phyloP scores from a whole-genome alignment of 2,329 filamentous ascomycete species.

The Cytospora schulzeri region DNA sequence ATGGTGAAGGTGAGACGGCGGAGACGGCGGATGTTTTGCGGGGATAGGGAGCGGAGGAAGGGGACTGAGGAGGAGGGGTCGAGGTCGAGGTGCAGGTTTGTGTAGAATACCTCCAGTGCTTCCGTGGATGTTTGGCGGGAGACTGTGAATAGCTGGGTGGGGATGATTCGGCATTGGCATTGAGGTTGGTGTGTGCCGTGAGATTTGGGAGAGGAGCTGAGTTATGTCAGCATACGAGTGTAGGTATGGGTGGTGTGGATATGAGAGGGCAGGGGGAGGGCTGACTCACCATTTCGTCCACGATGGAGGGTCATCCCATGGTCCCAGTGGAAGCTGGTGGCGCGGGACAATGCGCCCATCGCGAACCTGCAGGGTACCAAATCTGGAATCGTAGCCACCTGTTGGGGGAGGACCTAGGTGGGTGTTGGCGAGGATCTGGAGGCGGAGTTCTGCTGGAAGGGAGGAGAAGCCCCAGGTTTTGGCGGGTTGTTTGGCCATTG shows the following conservation, averaged over 20 bases:
- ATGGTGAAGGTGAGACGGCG: slow-evolving; percentile 11
- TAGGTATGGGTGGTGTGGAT: neutral
- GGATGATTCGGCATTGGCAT: slow-evolving; percentile 13
- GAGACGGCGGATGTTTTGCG: neutral
- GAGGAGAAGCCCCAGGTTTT: neutral
- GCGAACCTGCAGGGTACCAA: neutral
- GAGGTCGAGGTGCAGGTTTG: slow-evolving; percentile 4
- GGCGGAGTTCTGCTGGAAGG: slow-evolving; percentile 14
- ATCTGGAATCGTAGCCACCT: neutral
- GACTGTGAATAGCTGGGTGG: slow-evolving; percentile 5
- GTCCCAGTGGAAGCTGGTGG: neutral
- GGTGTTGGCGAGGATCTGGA: neutral
- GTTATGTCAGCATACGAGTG: neutral
- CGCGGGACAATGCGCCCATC: neutral
- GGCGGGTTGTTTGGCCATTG: neutral
- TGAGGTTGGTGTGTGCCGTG: neutral
- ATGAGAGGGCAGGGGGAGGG: neutral
- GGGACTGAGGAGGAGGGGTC: neutral
- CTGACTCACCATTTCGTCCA: neutral
- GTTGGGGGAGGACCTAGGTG: slow-evolving; percentile 13
- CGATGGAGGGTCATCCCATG: neutral
- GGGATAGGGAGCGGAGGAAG: slow-evolving; percentile 8
- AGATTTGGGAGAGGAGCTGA: neutral
- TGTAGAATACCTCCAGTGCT: slow-evolving; percentile 1
- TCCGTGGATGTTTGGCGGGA: slow-evolving; percentile 3